Conservation (phyloP, 2,329 filamentous ascomycete genomes). For the Plectosphaerella plurivora region DNA sequence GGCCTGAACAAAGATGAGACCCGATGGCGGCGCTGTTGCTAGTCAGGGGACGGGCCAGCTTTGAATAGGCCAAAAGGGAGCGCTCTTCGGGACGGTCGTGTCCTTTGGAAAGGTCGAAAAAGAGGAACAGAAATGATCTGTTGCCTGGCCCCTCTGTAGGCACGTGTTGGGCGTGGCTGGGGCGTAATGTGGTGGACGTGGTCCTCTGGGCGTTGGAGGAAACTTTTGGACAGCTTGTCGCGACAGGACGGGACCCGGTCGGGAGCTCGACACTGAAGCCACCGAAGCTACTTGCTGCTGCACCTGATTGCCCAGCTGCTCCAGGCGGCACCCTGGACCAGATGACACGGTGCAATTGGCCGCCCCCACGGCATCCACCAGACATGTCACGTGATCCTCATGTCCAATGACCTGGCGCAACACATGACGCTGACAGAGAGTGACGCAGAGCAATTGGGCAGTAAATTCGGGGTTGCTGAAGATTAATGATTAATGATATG, state of each 20-base stretch:
- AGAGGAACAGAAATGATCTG: too few species aligned
- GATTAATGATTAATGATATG: too few species aligned
- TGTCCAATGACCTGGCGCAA: background rate
- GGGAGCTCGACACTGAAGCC: conserved; percentile 1
- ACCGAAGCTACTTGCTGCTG: conserved; percentile 1
- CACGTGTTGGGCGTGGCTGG: too few species aligned
- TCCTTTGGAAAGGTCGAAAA: too few species aligned
- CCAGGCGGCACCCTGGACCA: background rate
- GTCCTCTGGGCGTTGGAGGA: background rate
- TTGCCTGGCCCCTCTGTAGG: too few species aligned
- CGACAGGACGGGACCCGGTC: background rate
- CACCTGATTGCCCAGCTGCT: background rate
- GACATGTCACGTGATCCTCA: background rate
- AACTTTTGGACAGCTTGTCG: conserved; percentile 1
- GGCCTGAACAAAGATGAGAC: background rate
- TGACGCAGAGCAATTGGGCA: too few species aligned
- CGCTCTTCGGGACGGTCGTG: too few species aligned
- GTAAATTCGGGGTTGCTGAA: background rate
- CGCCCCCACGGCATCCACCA: background rate
- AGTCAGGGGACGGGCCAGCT: too few species aligned
- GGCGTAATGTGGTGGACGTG: background rate
- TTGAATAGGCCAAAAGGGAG: too few species aligned
- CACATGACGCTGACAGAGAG: background rate
- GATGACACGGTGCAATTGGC: background rate
- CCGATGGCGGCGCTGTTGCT: too few species aligned